Evolutionary conservation across 768 basidiomycete species (phyloP).

Genomic region (Calocybe cyanea): DNA sequence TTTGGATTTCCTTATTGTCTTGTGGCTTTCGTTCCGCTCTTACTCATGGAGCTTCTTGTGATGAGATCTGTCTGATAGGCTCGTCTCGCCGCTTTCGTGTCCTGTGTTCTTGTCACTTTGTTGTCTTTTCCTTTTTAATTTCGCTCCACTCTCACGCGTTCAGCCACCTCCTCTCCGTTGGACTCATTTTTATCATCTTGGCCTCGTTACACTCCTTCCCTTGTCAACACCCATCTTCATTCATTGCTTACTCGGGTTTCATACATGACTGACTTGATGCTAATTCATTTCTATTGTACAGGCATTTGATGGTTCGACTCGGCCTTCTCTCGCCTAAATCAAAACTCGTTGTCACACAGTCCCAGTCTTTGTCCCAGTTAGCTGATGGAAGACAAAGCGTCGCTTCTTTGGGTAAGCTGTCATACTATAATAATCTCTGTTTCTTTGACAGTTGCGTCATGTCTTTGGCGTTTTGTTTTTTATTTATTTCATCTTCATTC

Average conservation of each 20-base stretch:
- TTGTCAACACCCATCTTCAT: constrained; percentile 2
- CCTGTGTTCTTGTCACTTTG: too few relatives aligned
- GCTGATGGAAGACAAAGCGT: constrained; percentile 19
- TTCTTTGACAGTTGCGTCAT: background rate
- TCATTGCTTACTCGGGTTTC: background rate
- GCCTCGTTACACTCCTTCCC: too few relatives aligned
- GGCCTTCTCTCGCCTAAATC: constrained; percentile 66
- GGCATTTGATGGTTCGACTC: constrained; percentile 62
- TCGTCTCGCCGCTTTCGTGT: too few relatives aligned
- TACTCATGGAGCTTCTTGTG: too few relatives aligned
- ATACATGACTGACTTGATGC: constrained; percentile 4
- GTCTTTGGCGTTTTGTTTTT: too few relatives aligned
- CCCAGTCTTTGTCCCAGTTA: background rate
- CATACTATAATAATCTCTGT: background rate
- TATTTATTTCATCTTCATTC: too few relatives aligned
- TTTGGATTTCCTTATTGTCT: background rate
- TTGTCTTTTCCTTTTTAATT: too few relatives aligned
- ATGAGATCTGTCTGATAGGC: too few relatives aligned
- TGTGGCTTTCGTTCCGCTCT: too few relatives aligned
- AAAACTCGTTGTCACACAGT: constrained; percentile 37
- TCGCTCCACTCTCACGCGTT: too few relatives aligned
- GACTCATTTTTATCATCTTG: too few relatives aligned
- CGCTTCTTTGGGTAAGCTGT: constrained; percentile 27
- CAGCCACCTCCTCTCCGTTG: too few relatives aligned
- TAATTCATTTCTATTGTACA: constrained; percentile 19